These are phyloP conservation scores for Piper betle DNA, from an alignment of 164 flowering plant species.

Conservation along the genomic window DNA sequence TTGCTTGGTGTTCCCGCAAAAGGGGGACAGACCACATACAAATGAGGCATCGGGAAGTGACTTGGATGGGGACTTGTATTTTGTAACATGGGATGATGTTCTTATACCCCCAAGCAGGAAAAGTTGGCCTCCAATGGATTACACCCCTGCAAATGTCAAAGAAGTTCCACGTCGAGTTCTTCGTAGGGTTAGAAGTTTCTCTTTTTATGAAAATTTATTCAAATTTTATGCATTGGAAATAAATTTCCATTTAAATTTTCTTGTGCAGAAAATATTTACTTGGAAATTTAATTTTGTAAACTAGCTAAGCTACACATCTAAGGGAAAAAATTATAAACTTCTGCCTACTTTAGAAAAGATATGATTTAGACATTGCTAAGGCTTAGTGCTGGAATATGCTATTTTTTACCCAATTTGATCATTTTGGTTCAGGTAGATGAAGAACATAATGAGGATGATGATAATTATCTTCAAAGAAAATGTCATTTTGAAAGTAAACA, in stretches of 20 bases:
- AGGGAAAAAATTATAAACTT: too few species aligned
- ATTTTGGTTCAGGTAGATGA: too few species aligned
- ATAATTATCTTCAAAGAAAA: too few species aligned
- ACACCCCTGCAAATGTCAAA: conserved; percentile 44
- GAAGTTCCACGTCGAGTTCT: conserved; percentile 25
- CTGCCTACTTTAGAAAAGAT: too few species aligned
- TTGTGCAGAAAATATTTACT: background rate
- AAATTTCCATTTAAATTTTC: too few species aligned
- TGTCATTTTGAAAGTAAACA: too few species aligned
- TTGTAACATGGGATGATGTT: conserved; percentile 77
- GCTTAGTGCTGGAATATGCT: too few species aligned
- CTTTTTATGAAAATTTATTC: background rate
- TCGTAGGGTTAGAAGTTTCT: conserved; percentile 24
- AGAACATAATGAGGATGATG: too few species aligned
- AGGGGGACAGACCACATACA: conserved; percentile 84
- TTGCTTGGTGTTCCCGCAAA: conserved; percentile 88
- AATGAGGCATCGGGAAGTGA: conserved; percentile 99
- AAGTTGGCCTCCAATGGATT: conserved; percentile 77
- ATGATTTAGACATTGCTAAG: too few species aligned
- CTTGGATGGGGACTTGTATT: conserved; percentile 89
- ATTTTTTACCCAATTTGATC: too few species aligned
- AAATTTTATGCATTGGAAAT: background rate
- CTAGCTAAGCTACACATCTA: too few species aligned
- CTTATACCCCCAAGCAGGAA: conserved; percentile 76
- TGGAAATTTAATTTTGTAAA: too few species aligned